Evolutionary conservation across 129 eudicot genomes (phyloP).

Genomic region (Logfia minima): DNA sequence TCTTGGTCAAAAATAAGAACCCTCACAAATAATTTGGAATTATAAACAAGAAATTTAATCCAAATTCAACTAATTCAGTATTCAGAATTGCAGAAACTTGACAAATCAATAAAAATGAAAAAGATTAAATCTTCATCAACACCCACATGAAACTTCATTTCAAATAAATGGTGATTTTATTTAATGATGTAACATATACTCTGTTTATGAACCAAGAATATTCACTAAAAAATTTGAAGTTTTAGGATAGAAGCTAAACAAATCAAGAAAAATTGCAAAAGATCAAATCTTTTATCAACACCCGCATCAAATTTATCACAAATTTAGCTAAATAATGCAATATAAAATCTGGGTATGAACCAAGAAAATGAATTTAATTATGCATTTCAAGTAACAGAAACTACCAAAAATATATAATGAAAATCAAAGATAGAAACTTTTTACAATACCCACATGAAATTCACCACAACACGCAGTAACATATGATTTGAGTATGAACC

Average conservation of each 20-base stretch:
- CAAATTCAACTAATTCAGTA: background rate
- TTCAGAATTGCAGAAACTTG: background rate
- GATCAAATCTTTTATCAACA: background rate
- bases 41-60: background rate
- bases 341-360: background rate
- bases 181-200: background rate
- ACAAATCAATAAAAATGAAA: background rate
- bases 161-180: background rate
- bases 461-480: background rate
- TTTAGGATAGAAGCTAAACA: too few relatives aligned
- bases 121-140: background rate
- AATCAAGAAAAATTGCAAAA: background rate
- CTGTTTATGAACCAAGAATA: background rate
- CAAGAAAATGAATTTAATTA: background rate
- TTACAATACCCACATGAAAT: background rate
- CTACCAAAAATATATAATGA: background rate
- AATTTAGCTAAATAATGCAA: background rate
- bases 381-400: background rate
- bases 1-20: background rate
- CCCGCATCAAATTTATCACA: slow-evolving; percentile 1
- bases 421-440: background rate
- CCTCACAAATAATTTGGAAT: background rate
- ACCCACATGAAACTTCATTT: background rate
- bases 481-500: background rate
- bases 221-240: too few relatives aligned